phyloP scores from a whole-genome alignment of 2,329 filamentous ascomycete species.

The Coniochaeta sp. region DNA sequence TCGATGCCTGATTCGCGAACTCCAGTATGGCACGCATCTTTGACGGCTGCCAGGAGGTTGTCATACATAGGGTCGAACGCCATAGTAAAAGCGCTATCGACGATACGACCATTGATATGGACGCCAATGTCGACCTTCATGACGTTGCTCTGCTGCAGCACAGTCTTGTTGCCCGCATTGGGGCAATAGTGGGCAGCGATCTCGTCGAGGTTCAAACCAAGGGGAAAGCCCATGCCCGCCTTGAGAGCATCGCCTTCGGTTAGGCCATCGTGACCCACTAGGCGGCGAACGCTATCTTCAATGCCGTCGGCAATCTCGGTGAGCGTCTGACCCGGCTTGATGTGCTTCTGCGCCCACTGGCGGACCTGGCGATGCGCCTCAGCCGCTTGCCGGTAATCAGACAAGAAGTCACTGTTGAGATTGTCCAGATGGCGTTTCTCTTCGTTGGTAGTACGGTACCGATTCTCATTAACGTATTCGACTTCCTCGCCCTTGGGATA shows the following conservation, averaged over 20 bases:
- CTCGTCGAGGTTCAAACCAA: conserved; percentile 76
- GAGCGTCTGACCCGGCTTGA: conserved; percentile 73
- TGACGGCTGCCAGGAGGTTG: conserved; percentile 59
- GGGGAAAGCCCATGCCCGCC: conserved; percentile 82
- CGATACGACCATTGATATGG: conserved; percentile 67
- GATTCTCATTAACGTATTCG: conserved; percentile 71
- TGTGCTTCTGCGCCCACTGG: conserved; percentile 72
- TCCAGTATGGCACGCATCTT: conserved; percentile 70
- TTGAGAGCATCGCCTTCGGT: conserved; percentile 71
- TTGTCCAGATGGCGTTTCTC: conserved; percentile 80
- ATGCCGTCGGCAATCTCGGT: conserved; percentile 84
- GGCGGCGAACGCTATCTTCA: conserved; percentile 69
- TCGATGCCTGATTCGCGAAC: conserved; percentile 72
- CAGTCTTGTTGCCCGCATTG: conserved; percentile 71
- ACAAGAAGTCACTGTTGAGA: conserved; percentile 71
- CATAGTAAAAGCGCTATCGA: conserved; percentile 68
- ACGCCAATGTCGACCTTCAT: conserved; percentile 72
- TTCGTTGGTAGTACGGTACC: conserved; percentile 70
- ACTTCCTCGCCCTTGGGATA: conserved; percentile 74
- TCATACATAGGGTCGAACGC: conserved; percentile 64
- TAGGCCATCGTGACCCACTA: conserved; percentile 70
- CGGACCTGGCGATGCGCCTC: conserved; percentile 85
- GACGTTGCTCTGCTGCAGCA: conserved; percentile 61
- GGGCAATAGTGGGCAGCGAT: conserved; percentile 83
- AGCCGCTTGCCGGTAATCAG: conserved; percentile 77